phyloP scores from a whole-genome alignment of 352 stramenopile genomes.

The Pythium phragmiticola region DNA sequence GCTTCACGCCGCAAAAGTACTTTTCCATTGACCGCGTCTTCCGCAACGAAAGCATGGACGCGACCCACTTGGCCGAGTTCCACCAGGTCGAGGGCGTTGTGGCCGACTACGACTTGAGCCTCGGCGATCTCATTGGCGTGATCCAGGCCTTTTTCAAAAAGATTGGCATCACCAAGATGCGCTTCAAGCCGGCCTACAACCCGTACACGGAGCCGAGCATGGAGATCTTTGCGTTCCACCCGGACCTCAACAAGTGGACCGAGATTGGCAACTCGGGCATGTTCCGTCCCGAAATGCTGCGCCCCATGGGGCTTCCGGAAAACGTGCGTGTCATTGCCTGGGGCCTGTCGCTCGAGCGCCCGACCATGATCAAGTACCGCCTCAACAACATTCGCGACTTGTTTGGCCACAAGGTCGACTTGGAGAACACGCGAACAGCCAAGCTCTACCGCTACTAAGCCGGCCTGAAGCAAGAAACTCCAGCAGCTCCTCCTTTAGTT shows the following conservation, averaged over 20 bases:
- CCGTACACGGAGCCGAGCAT: conserved; percentile 99
- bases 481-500: too few relatives aligned
- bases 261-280: conserved; percentile 99
- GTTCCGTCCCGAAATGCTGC: conserved; percentile 99
- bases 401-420: conserved; percentile 99
- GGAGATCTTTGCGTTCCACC: conserved; percentile 99
- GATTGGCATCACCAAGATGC: conserved; percentile 97
- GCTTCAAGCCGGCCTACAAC: conserved; percentile 99
- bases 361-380: conserved; percentile 99
- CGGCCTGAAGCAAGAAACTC: too few relatives aligned
- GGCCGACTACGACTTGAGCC: conserved; percentile 97
- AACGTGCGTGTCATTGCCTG: conserved; percentile 99
- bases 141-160: conserved; percentile 99
- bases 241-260: conserved; percentile 99
- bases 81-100: conserved; percentile 99
- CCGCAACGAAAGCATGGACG: conserved; percentile 99
- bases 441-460: conserved; percentile 84
- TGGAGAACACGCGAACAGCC: conserved; percentile 94
- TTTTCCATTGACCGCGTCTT: conserved; percentile 99
- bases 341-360: conserved; percentile 98
- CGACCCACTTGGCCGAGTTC: conserved; percentile 99
- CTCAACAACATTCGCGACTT: conserved; percentile 99
- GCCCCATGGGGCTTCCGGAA: conserved; percentile 98
- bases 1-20: conserved; percentile 98
- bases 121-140: conserved; percentile 98